Percentiles rank a stretch among this genome's conserved stretches.
Evolutionary conservation across 1,139 yeast species (phyloP).

Genomic region (Kurtzmaniella quercitrusa): DNA sequence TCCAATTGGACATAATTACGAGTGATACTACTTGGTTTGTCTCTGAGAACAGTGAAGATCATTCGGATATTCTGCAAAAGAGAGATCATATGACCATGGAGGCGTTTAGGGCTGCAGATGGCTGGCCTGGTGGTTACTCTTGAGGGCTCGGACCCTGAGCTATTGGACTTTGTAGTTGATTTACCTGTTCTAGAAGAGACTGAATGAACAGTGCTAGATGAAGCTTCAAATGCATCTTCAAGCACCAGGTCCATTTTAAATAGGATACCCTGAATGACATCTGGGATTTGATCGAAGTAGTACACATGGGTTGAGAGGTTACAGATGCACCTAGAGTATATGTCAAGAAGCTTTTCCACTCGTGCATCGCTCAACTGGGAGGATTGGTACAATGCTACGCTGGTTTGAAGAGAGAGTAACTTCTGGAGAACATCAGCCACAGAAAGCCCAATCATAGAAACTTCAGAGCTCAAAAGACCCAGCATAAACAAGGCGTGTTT

Average conservation of each 20-base stretch:
- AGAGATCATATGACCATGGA: slow-evolving; percentile 23
- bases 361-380: slow-evolving; percentile 18
- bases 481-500: slow-evolving; percentile 53
- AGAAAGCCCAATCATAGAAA: slow-evolving; percentile 84
- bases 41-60: slow-evolving; percentile 29
- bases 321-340: slow-evolving; percentile 48
- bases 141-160: not conserved
- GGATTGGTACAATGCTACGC: slow-evolving; percentile 30
- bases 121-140: not conserved
- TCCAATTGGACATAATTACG: slow-evolving; percentile 41
- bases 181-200: not conserved
- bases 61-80: slow-evolving; percentile 29
- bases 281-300: slow-evolving; percentile 77
- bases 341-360: slow-evolving; percentile 21
- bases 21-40: slow-evolving; percentile 29
- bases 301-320: slow-evolving; percentile 69
- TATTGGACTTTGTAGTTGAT: not conserved
- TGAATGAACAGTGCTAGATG: not conserved
- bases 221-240: slow-evolving; percentile 15
- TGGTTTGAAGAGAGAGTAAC: slow-evolving; percentile 55
- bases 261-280: slow-evolving; percentile 58
- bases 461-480: slow-evolving; percentile 69
- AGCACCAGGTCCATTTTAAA: slow-evolving; percentile 33
- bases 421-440: slow-evolving; percentile 76
- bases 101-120: slow-evolving; percentile 12